Base-by-base conservation (phyloP, 78 protist genomes). In the Diacronema lutheri region DNA sequence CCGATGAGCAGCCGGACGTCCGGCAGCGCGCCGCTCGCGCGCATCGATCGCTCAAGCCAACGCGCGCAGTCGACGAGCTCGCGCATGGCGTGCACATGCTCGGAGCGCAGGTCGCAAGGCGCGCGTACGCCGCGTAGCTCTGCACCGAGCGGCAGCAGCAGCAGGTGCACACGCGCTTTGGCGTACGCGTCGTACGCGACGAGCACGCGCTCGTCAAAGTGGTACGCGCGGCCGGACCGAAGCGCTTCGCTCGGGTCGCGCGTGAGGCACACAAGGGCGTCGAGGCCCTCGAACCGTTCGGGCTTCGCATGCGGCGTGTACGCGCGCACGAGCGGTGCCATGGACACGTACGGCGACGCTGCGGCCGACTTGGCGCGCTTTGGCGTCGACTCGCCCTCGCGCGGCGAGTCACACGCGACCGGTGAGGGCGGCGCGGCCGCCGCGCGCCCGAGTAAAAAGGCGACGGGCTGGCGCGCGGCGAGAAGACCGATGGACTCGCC, bases 81-180 rank as follows among this genome's bases (percentile, higher is more conserved):
- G 33, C 33, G 61, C 29, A 79, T 1, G 40, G 55, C 9, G 6
- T 29, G 68, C 31, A 56, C 25, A 35, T 46, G 68, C 33, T 3
- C 14, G 12, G 31, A 20, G 41, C 26, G 3, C 62, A 37, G 44
- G 50, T 37, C 29, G 4, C n/a, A 31, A 5, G 55, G 35, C 20
- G 33, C 3, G 3, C 44, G 44, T 3, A 65, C 35, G 72, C 44
- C 6, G 14, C 20, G 72, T 6, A 7, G 35, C 44, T 9, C 14
- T n/a, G n/a, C n/a, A 12, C 56, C 44, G 25, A 1, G 44, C 31
- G 84, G 84, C 66, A 79, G 64, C 9, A 79, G 11, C 29, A 79
- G 66, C 25, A 79, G 44, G 33, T 79, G 84, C 20, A 10, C 44
- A 57, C 26, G 0, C 35, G 84, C 84, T 66, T 79, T 79, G 14